phyloP scores from a whole-genome alignment of 768 basidiomycete genomes.

The Tylopilus sp. region DNA sequence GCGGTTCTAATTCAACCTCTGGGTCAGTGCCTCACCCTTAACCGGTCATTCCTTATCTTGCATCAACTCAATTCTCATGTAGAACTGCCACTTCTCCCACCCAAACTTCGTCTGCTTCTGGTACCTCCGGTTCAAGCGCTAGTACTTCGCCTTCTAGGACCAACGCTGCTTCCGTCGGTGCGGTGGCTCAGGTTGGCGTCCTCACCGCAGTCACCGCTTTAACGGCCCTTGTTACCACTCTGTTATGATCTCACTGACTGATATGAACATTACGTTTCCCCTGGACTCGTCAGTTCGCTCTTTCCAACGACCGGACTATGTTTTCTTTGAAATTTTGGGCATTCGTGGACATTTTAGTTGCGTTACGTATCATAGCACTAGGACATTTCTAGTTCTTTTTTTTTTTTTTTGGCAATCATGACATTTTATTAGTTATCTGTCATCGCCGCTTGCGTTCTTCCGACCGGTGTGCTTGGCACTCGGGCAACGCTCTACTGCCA shows the following conservation, averaged over 20 bases:
- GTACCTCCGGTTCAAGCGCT: constrained; percentile 24
- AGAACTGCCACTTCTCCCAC: constrained; percentile 11
- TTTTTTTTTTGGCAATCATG: not conserved
- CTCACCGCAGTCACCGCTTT: constrained; percentile 36
- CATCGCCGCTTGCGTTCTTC: not conserved
- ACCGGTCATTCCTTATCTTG: not conserved
- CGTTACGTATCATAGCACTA: too few relatives aligned
- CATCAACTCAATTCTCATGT: not conserved
- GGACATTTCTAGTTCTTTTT: not conserved
- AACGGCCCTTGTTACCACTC: constrained; percentile 29
- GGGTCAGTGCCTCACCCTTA: constrained; percentile 6
- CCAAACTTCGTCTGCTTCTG: constrained; percentile 13
- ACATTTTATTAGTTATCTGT: not conserved
- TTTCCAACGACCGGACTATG: too few relatives aligned
- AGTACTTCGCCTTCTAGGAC: constrained; percentile 25
- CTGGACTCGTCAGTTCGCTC: not conserved
- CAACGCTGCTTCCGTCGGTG: constrained; percentile 31
- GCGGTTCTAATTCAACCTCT: constrained; percentile 14
- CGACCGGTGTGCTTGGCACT: too few relatives aligned
- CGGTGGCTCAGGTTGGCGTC: constrained; percentile 31
- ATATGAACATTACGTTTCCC: not conserved
- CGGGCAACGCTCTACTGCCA: too few relatives aligned
- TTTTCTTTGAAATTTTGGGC: too few relatives aligned
- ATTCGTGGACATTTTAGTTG: not conserved
- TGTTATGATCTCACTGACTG: constrained; percentile 15